A percentile compares a stretch with the other conserved stretches of the same genome.
phyloP scores from a whole-genome alignment of 2,329 filamentous ascomycete genomes.

The Ascochyta viciae-villosae region DNA sequence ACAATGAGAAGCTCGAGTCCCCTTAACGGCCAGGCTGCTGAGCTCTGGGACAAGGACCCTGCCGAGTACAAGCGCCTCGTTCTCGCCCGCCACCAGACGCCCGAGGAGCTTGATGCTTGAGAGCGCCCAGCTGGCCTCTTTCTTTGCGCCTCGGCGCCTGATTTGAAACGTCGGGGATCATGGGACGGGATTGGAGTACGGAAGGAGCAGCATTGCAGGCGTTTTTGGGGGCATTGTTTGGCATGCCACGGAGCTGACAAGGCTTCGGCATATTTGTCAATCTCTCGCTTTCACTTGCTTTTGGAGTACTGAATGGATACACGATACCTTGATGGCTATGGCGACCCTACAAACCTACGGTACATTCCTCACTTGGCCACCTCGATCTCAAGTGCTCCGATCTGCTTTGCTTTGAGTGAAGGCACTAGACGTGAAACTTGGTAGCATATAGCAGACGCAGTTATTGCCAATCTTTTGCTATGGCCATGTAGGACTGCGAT shows the following conservation, averaged over 20 bases:
- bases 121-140: background rate
- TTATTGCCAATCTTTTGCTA: too few relatives aligned
- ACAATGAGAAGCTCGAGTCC: constrained; percentile 75
- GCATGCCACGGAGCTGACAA: background rate
- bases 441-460: too few relatives aligned
- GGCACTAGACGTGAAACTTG: too few relatives aligned
- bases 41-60: constrained; percentile 90
- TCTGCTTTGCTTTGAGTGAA: background rate
- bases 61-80: constrained; percentile 83
- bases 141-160: background rate
- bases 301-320: constrained; percentile 14
- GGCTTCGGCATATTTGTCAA: constrained; percentile 1
- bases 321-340: constrained; percentile 13
- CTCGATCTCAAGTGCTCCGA: background rate
- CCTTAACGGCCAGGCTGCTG: constrained; percentile 93
- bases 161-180: background rate
- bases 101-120: constrained; percentile 51
- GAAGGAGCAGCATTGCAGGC: constrained; percentile 16
- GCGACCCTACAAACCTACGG: background rate
- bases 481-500: background rate
- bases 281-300: constrained; percentile 1
- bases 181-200: background rate
- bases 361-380: background rate
- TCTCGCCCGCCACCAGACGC: constrained; percentile 65
- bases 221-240: constrained; percentile 1